Percentiles rank a stretch among this genome's conserved stretches.
Conservation (phyloP, 805 yeast genomes). For the Kurtzmaniella fragi region DNA sequence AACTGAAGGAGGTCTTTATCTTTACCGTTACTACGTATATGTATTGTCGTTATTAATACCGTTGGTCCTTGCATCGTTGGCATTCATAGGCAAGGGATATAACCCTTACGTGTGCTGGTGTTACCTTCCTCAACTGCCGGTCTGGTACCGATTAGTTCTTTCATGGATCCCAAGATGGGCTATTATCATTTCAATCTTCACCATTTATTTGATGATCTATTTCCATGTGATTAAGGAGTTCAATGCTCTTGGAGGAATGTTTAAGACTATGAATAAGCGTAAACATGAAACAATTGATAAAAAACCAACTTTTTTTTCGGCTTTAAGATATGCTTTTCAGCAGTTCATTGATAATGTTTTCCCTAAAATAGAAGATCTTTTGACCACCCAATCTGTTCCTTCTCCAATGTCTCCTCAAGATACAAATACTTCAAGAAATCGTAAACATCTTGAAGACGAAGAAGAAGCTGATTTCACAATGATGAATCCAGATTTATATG, state of each 20-base stretch:
- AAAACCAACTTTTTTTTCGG: constrained; percentile 29
- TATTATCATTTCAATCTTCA: constrained; percentile 56
- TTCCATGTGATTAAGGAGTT: constrained; percentile 64
- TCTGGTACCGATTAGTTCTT: constrained; percentile 67
- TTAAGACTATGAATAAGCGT: constrained; percentile 24
- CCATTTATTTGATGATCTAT: constrained; percentile 67
- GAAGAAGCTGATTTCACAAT: not conserved
- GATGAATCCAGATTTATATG: constrained; percentile 25
- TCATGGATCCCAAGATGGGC: constrained; percentile 81
- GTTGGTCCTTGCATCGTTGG: constrained; percentile 61
- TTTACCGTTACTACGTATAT: constrained; percentile 54
- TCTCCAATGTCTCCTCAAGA: not conserved
- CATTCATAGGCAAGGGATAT: constrained; percentile 61
- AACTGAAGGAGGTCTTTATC: constrained; percentile 70
- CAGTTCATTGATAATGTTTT: constrained; percentile 17
- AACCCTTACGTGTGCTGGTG: constrained; percentile 69
- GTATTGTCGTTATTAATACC: constrained; percentile 57
- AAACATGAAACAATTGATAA: constrained; percentile 7
- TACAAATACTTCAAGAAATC: not conserved
- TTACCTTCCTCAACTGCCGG: constrained; percentile 65
- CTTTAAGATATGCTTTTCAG: constrained; percentile 23
- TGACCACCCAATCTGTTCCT: constrained; percentile 10
- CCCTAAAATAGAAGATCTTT: constrained; percentile 23
- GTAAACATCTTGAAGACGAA: not conserved
- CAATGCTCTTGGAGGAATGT: constrained; percentile 46